Evolutionary conservation across 2,329 filamentous ascomycete genomes (phyloP).

Genomic region (Aureobasidium lini): DNA sequence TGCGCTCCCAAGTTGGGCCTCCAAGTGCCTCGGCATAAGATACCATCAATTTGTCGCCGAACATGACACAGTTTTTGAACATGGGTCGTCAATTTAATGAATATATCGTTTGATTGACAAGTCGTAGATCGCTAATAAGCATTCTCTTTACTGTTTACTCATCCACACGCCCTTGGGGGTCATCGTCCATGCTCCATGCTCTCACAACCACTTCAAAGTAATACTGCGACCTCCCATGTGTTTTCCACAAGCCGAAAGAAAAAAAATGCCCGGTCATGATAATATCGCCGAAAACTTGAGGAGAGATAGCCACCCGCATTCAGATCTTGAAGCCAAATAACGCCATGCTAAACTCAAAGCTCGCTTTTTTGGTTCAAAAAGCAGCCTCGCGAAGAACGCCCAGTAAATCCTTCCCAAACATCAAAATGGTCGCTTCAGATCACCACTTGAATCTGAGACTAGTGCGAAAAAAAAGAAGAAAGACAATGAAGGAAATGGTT

Average conservation of each 20-base stretch:
- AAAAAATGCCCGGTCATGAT: background rate
- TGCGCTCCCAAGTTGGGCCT: too few relatives aligned
- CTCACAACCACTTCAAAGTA: background rate
- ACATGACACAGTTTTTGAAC: background rate
- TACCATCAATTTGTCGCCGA: background rate
- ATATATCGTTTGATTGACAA: constrained; percentile 1
- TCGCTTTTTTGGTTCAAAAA: constrained; percentile 3
- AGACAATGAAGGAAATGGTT: background rate
- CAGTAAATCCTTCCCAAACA: constrained; percentile 7
- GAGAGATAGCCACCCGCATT: background rate
- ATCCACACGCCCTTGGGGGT: constrained; percentile 4
- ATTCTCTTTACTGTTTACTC: background rate
- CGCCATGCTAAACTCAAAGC: constrained; percentile 13
- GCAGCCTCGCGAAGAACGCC: constrained; percentile 4
- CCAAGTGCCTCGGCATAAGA: too few relatives aligned
- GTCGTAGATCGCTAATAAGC: background rate
- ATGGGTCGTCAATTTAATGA: background rate
- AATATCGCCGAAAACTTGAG: constrained; percentile 8
- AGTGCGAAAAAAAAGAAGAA: background rate
- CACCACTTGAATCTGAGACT: background rate
- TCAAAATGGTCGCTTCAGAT: constrained; percentile 1
- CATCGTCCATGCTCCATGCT: background rate
- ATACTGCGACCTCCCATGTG: background rate
- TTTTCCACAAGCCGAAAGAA: constrained; percentile 8
- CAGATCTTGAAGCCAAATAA: constrained; percentile 4